phyloP scores from a whole-genome alignment of 129 eudicot species.

The Chrysanthemum seticuspe region DNA sequence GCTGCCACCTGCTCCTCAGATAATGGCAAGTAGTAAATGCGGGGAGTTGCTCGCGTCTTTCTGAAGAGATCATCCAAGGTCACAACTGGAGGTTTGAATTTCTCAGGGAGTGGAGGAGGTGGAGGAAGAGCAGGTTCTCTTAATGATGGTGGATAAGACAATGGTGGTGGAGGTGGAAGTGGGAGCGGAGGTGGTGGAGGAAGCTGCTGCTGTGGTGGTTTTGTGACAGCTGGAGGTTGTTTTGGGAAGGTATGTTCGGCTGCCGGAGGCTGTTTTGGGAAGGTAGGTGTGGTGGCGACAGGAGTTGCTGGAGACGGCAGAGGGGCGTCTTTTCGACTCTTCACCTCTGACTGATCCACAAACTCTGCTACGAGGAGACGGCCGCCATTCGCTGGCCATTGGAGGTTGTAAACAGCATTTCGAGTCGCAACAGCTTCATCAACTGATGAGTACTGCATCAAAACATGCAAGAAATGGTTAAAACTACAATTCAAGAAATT shows the following conservation, averaged over 20 bases:
- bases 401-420: constrained; percentile 63
- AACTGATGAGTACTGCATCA: constrained; percentile 51
- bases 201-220: constrained; percentile 30
- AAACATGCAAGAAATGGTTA: no score
- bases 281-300: constrained; percentile 11
- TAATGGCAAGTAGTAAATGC: constrained; percentile 65
- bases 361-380: constrained; percentile 56
- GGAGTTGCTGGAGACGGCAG: constrained; percentile 28
- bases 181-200: constrained; percentile 29
- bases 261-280: constrained; percentile 28
- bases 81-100: constrained; percentile 48
- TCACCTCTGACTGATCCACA: constrained; percentile 65
- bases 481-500: no score
- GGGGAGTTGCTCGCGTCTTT: constrained; percentile 64
- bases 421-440: constrained; percentile 75
- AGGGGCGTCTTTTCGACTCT: constrained; percentile 31
- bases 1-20: constrained; percentile 56
- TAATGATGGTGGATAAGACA: constrained; percentile 30
- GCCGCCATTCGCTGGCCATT: constrained; percentile 69
- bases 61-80: constrained; percentile 70
- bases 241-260: neutral
- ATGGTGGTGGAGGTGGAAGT: constrained; percentile 32
- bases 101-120: constrained; percentile 42
- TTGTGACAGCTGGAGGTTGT: constrained; percentile 35
- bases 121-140: constrained; percentile 2